phyloP scores from a whole-genome alignment of 2,329 filamentous ascomycete genomes.

The Aspergillus phoenicis region DNA sequence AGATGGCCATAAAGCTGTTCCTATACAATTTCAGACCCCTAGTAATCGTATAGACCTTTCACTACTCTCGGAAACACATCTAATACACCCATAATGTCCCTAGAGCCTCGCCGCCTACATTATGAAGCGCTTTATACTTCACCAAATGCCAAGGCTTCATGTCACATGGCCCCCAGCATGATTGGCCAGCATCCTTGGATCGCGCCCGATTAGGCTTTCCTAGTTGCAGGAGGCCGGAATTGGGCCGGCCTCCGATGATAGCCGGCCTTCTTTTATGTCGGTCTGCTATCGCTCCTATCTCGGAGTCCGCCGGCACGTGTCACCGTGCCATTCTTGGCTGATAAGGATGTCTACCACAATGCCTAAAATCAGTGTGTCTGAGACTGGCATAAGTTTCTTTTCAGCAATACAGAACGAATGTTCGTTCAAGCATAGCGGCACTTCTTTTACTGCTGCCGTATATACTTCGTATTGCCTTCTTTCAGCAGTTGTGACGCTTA shows the following conservation, averaged over 20 bases:
- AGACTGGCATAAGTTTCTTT: background rate
- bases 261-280: conserved; percentile 27
- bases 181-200: conserved; percentile 27
- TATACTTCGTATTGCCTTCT: background rate
- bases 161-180: conserved; percentile 6
- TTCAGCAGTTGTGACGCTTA: background rate
- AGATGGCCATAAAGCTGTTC: background rate
- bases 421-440: background rate
- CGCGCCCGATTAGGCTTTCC: conserved; percentile 25
- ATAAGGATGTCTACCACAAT: background rate
- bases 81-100: conserved; percentile 3
- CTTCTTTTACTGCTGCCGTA: background rate
- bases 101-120: background rate
- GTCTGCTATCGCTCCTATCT: background rate
- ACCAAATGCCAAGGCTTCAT: conserved; percentile 24
- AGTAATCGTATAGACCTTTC: background rate
- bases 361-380: background rate
- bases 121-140: conserved; percentile 25
- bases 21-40: background rate
- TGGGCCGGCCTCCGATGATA: conserved; percentile 44
- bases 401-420: background rate
- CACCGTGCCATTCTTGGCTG: background rate
- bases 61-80: background rate
- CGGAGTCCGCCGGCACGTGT: conserved; percentile 1
- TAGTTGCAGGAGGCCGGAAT: conserved; percentile 45